Conservation (phyloP, 1,284 basidiomycete species). For the Cutaneotrichosporon daszewskae region DNA sequence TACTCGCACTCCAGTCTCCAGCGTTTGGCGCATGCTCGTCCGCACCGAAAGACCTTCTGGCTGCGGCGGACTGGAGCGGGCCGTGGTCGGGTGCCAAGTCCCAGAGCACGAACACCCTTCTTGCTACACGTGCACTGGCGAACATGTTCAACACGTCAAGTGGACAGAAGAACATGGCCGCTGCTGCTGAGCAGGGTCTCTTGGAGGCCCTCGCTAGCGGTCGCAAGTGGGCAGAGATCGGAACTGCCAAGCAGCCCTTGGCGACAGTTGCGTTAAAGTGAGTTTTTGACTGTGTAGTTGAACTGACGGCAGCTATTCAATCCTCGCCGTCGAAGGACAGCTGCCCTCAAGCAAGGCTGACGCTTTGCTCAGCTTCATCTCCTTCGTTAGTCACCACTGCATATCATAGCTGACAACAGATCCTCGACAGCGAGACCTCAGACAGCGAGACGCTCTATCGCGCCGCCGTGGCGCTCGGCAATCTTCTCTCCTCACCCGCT, state of each 20-base stretch:
- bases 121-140: constrained; percentile 74
- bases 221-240: constrained; percentile 25
- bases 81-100: constrained; percentile 58
- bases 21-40: constrained; percentile 50
- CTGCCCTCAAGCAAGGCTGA: constrained; percentile 27
- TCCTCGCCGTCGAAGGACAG: constrained; percentile 41
- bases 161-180: constrained; percentile 52
- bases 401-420: constrained; percentile 44
- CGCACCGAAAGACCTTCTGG: constrained; percentile 57
- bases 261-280: constrained; percentile 46
- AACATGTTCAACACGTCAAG: constrained; percentile 59
- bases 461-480: constrained; percentile 78
- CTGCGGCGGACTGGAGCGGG: constrained; percentile 62
- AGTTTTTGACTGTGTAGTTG: constrained; percentile 8
- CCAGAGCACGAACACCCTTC: constrained; percentile 75
- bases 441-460: constrained; percentile 85
- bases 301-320: constrained; percentile 43
- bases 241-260: constrained; percentile 29
- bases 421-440: constrained; percentile 60
- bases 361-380: constrained; percentile 25
- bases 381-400: constrained; percentile 14
- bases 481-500: constrained; percentile 52
- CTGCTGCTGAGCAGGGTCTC: constrained; percentile 56
- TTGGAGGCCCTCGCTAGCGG: constrained; percentile 49
- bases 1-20: constrained; percentile 64